Percentiles rank a stretch among this genome's conserved stretches.
phyloP scores from a whole-genome alignment of 2,329 filamentous ascomycete species.

The Fusarium zealandicum region DNA sequence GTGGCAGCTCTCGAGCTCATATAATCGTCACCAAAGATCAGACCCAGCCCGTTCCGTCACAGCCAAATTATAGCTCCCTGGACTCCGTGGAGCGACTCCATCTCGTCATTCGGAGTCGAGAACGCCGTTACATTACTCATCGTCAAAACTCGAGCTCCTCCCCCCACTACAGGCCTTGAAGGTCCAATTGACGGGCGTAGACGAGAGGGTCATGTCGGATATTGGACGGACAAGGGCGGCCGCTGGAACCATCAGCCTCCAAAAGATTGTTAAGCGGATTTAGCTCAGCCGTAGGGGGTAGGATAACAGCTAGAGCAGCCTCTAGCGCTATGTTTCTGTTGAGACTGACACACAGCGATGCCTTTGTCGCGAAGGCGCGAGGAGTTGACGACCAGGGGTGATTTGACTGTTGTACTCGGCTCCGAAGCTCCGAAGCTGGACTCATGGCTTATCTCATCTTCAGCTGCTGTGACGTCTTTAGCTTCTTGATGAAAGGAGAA shows the following conservation, averaged over 20 bases:
- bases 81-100: background rate
- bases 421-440: background rate
- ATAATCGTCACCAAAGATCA: constrained; percentile 2
- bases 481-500: no score
- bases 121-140: constrained; percentile 12
- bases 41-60: background rate
- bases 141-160: background rate
- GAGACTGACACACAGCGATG: background rate
- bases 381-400: background rate
- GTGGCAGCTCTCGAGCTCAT: constrained; percentile 10
- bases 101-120: constrained; percentile 5
- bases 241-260: background rate
- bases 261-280: background rate
- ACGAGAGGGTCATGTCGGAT: background rate
- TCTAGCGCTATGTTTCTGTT: background rate
- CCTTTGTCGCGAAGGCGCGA: background rate
- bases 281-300: background rate
- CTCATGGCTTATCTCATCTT: constrained; percentile 3
- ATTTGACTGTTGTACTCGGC: background rate
- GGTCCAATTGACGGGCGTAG: background rate
- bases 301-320: background rate
- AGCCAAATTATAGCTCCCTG: background rate
- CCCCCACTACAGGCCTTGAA: background rate
- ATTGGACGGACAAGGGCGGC: constrained; percentile 1
- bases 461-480: no score